A percentile compares a stretch with the other conserved stretches of the same genome.
These are phyloP conservation scores for Fragilariopsis cylindrus DNA, from an alignment of 108 stramenopile species.

Conservation along the genomic window DNA sequence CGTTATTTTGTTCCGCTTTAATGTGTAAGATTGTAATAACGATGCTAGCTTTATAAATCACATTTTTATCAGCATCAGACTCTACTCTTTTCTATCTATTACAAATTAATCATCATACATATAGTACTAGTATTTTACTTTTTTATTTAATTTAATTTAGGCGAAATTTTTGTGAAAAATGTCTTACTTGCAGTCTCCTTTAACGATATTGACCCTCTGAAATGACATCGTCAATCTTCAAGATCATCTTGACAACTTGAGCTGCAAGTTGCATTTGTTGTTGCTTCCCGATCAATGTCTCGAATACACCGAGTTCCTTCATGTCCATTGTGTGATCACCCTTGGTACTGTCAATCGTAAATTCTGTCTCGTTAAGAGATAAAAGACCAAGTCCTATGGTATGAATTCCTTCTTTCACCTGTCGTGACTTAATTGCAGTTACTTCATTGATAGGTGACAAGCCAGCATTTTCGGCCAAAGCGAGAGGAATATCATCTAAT, in stretches of 20 bases:
- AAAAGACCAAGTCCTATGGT: slow-evolving; percentile 87
- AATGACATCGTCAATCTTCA: slow-evolving; percentile 99
- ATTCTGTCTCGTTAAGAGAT: slow-evolving; percentile 42
- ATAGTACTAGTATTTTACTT: too few relatives aligned
- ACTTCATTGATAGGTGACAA: slow-evolving; percentile 96
- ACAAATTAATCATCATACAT: too few relatives aligned
- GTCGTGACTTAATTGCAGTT: slow-evolving; percentile 92
- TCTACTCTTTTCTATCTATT: too few relatives aligned
- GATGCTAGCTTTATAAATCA: too few relatives aligned
- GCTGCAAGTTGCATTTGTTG: slow-evolving; percentile 98
- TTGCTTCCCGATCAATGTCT: slow-evolving; percentile 99
- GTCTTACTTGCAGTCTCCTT: background rate
- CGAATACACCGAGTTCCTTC: slow-evolving; percentile 96
- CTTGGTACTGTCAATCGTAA: slow-evolving; percentile 51
- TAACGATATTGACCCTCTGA: slow-evolving; percentile 66
- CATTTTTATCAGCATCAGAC: too few relatives aligned
- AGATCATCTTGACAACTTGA: slow-evolving; percentile 99
- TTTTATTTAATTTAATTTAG: too few relatives aligned
- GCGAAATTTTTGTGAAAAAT: background rate
- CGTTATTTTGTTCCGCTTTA: slow-evolving; percentile 97
- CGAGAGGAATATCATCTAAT: slow-evolving; percentile 98
- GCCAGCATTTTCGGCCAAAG: slow-evolving; percentile 98
- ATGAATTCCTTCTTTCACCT: slow-evolving; percentile 87
- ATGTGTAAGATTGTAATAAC: slow-evolving; percentile 68
- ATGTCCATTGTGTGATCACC: slow-evolving; percentile 79